Percentiles rank a stretch among this genome's conserved stretches.
These are phyloP conservation scores for Ophiostoma tasmaniense DNA, from an alignment of 2,329 filamentous ascomycete species.

Conservation along the genomic window DNA sequence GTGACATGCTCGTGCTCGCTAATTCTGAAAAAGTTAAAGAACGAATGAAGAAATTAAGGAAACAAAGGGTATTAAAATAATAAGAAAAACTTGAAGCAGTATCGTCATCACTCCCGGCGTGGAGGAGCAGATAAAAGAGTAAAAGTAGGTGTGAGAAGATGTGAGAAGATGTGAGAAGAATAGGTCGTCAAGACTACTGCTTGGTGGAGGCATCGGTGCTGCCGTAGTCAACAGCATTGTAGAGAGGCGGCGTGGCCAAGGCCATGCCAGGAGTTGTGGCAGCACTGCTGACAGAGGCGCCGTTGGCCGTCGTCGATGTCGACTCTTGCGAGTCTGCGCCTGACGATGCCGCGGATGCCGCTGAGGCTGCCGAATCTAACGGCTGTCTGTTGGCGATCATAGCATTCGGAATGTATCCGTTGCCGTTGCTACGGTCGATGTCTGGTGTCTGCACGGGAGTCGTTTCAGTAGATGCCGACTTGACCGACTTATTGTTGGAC, in stretches of 20 bases:
- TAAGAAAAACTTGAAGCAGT: neutral
- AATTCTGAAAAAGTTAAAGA: neutral
- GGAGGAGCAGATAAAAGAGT: neutral
- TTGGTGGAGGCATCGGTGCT: neutral
- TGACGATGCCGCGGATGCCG: neutral
- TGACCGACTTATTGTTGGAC: neutral
- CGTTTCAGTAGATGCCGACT: neutral
- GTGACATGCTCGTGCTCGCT: neutral
- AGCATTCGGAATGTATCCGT: neutral
- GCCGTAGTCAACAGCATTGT: neutral
- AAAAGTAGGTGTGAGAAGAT: neutral
- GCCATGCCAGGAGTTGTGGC: neutral
- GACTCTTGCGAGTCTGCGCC: neutral
- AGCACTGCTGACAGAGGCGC: neutral
- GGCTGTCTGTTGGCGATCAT: neutral
- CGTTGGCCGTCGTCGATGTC: neutral
- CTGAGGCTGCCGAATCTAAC: neutral
- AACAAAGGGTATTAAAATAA: constrained; percentile 6
- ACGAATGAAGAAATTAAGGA: neutral
- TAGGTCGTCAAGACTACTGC: neutral
- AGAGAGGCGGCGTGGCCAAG: neutral
- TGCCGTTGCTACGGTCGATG: neutral
- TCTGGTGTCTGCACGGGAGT: neutral
- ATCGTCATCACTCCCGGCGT: neutral
- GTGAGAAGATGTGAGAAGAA: neutral